These are phyloP conservation scores for Fusarium chaquense DNA, from an alignment of 2,329 filamentous ascomycete species.

Conservation along the genomic window DNA sequence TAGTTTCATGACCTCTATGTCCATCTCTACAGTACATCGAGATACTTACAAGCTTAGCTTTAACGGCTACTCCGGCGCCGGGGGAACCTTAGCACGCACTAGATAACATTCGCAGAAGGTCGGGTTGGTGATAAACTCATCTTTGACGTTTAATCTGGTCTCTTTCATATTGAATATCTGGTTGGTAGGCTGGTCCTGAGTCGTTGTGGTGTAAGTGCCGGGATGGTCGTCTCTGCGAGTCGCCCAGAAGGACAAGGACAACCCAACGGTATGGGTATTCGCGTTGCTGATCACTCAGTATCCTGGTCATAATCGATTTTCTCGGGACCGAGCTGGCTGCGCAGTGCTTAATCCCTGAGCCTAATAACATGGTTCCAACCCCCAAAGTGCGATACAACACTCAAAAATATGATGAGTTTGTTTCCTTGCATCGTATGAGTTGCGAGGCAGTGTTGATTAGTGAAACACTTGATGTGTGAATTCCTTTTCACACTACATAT, in stretches of 20 bases:
- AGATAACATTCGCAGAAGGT: not conserved
- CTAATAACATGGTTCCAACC: not conserved
- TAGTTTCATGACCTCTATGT: slow-evolving; percentile 33
- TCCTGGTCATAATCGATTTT: not conserved
- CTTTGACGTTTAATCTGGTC: not conserved
- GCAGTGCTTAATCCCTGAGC: not conserved
- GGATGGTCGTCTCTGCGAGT: not conserved
- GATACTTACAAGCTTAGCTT: slow-evolving; percentile 19
- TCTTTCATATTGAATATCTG: not conserved
- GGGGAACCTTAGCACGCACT: slow-evolving; percentile 1
- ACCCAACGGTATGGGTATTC: not conserved
- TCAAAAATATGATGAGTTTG: slow-evolving; percentile 9
- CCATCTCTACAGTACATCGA: slow-evolving; percentile 13
- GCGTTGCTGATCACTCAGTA: slow-evolving; percentile 1
- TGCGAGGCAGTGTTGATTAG: slow-evolving; percentile 23
- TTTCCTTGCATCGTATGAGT: slow-evolving; percentile 17
- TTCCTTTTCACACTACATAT: not conserved
- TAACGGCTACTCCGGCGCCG: slow-evolving; percentile 13
- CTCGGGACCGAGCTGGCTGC: slow-evolving; percentile 9
- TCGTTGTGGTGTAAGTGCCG: not conserved
- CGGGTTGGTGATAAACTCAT: not conserved
- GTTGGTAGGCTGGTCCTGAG: not conserved
- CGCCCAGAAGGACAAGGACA: not conserved
- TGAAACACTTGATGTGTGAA: slow-evolving; percentile 21
- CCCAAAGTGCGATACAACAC: not conserved